A percentile compares a stretch with the other conserved stretches of the same genome.
These are phyloP conservation scores for Acanthochlamys bracteata DNA, from an alignment of 106 monocot species.

Conservation along the genomic window DNA sequence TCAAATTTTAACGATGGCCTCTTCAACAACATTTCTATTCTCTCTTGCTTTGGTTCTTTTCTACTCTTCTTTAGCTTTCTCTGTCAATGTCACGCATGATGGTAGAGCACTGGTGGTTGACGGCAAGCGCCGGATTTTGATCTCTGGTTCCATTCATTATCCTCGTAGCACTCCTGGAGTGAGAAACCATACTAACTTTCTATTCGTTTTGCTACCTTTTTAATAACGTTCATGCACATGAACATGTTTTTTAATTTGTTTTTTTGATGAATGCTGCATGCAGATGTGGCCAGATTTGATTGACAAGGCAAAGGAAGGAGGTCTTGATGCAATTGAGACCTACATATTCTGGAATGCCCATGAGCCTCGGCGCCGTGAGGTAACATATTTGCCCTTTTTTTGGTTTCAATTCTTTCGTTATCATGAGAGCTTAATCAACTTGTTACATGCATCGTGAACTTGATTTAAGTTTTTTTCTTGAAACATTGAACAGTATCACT, in stretches of 20 bases:
- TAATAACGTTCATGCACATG: not conserved
- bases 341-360: constrained; percentile 51
- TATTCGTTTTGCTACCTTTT: not conserved
- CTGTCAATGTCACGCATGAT: constrained; percentile 9
- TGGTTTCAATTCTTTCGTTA: not conserved
- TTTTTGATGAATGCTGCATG: not conserved
- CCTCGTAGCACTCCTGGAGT: constrained; percentile 41
- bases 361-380: constrained; percentile 35
- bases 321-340: constrained; percentile 43
- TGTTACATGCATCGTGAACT: not conserved
- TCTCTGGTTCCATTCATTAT: constrained; percentile 39
- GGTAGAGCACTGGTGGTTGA: constrained; percentile 22
- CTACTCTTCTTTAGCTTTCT: too few relatives aligned
- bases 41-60: too few relatives aligned
- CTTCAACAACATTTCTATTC: too few relatives aligned
- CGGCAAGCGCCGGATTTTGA: constrained; percentile 23
- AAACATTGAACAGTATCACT: constrained; percentile 27
- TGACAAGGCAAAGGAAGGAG: constrained; percentile 34
- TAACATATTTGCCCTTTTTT: not conserved
- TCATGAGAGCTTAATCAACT: constrained; percentile 1
- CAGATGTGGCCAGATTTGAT: constrained; percentile 60
- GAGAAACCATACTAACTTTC: not conserved
- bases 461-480: not conserved
- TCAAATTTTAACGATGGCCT: too few relatives aligned
- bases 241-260: not conserved